Conservation (phyloP, 345 rosid species). For the Brassica incana region DNA sequence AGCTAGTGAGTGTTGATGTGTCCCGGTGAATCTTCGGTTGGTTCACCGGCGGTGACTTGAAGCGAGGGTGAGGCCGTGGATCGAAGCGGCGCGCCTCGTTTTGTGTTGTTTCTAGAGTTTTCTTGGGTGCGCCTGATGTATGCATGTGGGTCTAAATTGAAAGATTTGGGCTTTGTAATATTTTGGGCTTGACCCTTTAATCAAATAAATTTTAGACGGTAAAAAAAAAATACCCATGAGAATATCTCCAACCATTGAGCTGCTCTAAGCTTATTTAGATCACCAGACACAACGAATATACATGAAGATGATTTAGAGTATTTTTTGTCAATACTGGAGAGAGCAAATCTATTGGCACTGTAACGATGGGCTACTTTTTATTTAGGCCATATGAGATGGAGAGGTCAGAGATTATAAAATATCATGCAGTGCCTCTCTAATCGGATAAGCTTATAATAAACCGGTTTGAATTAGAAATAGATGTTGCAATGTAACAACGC, state of each 20-base stretch:
- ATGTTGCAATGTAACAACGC: not conserved
- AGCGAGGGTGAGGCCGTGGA: too few species aligned
- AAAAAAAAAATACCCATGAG: not conserved
- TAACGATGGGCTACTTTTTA: not conserved
- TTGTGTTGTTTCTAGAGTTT: too few species aligned
- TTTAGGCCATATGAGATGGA: not conserved
- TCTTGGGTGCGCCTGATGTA: too few species aligned
- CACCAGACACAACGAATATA: not conserved
- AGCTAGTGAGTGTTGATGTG: too few species aligned
- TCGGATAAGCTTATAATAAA: not conserved
- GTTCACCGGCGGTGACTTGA: too few species aligned
- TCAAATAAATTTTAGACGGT: too few species aligned
- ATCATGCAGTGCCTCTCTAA: not conserved
- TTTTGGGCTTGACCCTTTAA: too few species aligned
- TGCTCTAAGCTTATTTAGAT: not conserved
- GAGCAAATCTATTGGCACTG: not conserved
- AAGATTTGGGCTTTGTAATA: too few species aligned
- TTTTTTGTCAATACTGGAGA: not conserved
- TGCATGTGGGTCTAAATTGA: too few species aligned
- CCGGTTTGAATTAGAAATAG: not conserved
- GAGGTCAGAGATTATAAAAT: not conserved
- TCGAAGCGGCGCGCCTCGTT: too few species aligned
- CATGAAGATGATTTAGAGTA: not conserved
- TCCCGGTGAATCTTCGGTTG: too few species aligned
- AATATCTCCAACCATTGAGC: not conserved